phyloP scores from a whole-genome alignment of 345 rosid genomes.

The Populus pruinosa region DNA sequence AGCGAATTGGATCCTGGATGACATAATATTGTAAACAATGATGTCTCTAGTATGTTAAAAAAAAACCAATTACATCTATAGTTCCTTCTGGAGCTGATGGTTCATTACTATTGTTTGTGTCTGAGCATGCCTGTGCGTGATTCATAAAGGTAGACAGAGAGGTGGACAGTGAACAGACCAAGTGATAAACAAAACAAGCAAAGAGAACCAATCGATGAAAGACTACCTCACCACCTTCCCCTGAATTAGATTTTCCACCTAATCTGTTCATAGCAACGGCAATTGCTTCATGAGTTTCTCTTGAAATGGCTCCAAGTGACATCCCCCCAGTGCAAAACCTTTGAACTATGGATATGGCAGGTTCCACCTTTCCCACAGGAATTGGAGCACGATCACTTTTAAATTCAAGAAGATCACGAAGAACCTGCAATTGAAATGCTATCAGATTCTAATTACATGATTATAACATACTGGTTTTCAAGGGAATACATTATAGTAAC shows the following conservation, averaged over 20 bases:
- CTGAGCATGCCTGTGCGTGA: background rate
- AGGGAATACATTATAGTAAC: background rate
- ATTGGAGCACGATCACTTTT: conserved; percentile 89
- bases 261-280: conserved; percentile 97
- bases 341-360: conserved; percentile 76
- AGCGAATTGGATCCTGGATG: conserved; percentile 87
- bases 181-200: background rate
- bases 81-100: background rate
- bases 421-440: conserved; percentile 52
- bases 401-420: conserved; percentile 94
- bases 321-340: conserved; percentile 99
- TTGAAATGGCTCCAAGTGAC: conserved; percentile 99
- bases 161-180: conserved; percentile 5
- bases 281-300: conserved; percentile 99
- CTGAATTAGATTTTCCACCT: conserved; percentile 96
- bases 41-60: background rate
- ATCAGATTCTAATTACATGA: conserved; percentile 12
- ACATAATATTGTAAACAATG: conserved; percentile 5
- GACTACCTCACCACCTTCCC: conserved; percentile 98
- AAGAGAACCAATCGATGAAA: background rate
- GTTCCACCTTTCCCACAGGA: conserved; percentile 91
- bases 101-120: background rate
- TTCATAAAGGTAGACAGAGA: background rate
- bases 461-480: background rate
- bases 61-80: background rate